phyloP scores from a whole-genome alignment of 1,284 basidiomycete genomes.

The Cystobasidium pallidum region DNA sequence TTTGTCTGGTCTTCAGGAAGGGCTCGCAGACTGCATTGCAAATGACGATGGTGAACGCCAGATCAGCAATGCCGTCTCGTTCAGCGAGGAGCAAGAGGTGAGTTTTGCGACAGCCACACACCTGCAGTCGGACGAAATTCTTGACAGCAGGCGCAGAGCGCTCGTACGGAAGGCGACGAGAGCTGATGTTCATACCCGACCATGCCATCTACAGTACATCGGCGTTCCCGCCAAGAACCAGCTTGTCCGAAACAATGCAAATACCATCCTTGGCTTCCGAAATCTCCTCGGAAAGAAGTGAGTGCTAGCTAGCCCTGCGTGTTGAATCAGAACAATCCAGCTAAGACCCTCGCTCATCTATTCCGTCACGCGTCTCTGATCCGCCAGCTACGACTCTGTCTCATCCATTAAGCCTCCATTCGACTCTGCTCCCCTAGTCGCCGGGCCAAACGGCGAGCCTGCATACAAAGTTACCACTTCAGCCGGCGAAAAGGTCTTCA shows the following conservation, averaged over 20 bases:
- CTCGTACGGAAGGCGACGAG: neutral
- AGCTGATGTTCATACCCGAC: neutral
- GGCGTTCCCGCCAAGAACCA: slow-evolving; percentile 95
- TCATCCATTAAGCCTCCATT: slow-evolving; percentile 76
- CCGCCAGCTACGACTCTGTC: slow-evolving; percentile 57
- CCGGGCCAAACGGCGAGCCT: slow-evolving; percentile 60
- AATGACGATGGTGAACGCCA: slow-evolving; percentile 99
- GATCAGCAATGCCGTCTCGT: slow-evolving; percentile 92
- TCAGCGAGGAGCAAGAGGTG: slow-evolving; percentile 86
- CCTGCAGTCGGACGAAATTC: neutral
- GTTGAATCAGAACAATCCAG: too few relatives aligned
- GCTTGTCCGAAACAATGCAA: slow-evolving; percentile 90
- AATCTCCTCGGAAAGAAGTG: slow-evolving; percentile 91
- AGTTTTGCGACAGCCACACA: slow-evolving; percentile 54
- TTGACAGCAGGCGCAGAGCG: neutral
- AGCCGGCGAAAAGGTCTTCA: slow-evolving; percentile 70
- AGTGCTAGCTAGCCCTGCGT: too few relatives aligned
- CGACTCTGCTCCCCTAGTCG: slow-evolving; percentile 82
- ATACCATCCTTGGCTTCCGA: slow-evolving; percentile 92
- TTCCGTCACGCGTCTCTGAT: slow-evolving; percentile 61
- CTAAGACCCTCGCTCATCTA: slow-evolving; percentile 38
- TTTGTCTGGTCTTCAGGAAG: slow-evolving; percentile 65
- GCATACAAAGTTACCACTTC: slow-evolving; percentile 74
- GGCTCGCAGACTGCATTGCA: slow-evolving; percentile 87
- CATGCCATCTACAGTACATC: slow-evolving; percentile 70